Conservation (phyloP, 2,329 filamentous ascomycete genomes). For the Alternaria gaisen region DNA sequence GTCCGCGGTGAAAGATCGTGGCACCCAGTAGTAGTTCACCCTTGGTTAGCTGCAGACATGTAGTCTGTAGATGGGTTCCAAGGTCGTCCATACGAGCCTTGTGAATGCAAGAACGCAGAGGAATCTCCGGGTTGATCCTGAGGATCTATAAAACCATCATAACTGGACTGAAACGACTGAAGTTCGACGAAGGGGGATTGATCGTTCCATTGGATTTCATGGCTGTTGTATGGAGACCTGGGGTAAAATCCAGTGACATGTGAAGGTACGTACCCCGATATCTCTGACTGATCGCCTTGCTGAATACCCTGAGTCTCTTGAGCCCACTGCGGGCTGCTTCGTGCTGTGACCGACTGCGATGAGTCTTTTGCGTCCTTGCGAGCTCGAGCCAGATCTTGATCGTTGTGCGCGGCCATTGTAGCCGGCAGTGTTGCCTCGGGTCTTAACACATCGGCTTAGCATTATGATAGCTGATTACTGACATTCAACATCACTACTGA, state of each 20-base stretch:
- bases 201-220: neutral
- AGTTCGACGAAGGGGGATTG: neutral
- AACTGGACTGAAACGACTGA: neutral
- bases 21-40: neutral
- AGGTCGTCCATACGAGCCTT: neutral
- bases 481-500: neutral
- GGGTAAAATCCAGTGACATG: neutral
- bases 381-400: neutral
- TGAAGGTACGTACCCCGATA: conserved; percentile 6
- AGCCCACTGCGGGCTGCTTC: neutral
- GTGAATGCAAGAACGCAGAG: neutral
- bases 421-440: neutral
- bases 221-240: neutral
- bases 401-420: neutral
- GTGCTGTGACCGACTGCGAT: neutral
- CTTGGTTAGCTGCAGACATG: neutral
- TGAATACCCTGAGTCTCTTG: neutral
- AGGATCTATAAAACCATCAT: neutral
- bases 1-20: neutral
- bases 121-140: neutral
- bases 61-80: neutral
- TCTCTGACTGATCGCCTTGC: neutral
- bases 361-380: neutral
- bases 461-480: neutral
- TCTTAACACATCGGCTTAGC: neutral